phyloP scores from a whole-genome alignment of 23 red algal species.

The Gracilaria domingensis region DNA sequence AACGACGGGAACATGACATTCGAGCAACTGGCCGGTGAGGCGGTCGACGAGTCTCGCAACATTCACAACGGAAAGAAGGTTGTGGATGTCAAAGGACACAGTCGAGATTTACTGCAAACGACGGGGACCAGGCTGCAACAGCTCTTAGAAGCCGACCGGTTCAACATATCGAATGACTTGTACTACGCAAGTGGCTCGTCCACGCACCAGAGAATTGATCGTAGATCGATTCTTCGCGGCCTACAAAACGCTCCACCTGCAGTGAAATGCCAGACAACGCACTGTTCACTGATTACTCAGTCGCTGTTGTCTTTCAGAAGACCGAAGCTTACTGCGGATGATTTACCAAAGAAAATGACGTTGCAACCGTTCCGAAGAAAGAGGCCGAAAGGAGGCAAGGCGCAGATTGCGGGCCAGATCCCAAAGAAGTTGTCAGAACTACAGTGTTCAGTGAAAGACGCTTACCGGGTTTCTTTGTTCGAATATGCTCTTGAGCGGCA shows the following conservation, averaged over 20 bases:
- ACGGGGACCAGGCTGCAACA: constrained; percentile 50
- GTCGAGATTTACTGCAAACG: constrained; percentile 31
- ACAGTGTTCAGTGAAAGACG: constrained; percentile 75
- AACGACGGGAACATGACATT: constrained; percentile 79
- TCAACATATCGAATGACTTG: constrained; percentile 83
- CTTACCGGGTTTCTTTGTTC: constrained; percentile 75
- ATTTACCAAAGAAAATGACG: constrained; percentile 27
- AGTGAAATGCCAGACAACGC: constrained; percentile 72
- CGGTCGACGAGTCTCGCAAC: neutral
- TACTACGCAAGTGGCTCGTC: constrained; percentile 72
- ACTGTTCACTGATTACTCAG: constrained; percentile 9
- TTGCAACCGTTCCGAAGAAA: constrained; percentile 70
- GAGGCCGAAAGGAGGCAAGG: constrained; percentile 72
- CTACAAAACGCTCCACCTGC: constrained; percentile 77
- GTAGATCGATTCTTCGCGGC: constrained; percentile 63
- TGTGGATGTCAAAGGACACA: neutral
- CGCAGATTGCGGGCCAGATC: constrained; percentile 86
- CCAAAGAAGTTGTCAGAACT: constrained; percentile 84
- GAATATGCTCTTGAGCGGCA: constrained; percentile 94
- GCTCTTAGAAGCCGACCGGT: constrained; percentile 52
- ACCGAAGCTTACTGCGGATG: constrained; percentile 44
- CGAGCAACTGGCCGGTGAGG: constrained; percentile 40
- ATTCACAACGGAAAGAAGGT: constrained; percentile 19
- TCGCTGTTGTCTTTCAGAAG: constrained; percentile 71
- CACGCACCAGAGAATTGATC: constrained; percentile 59